A percentile compares a stretch with the other conserved stretches of the same genome.
Conservation (phyloP, 2,329 filamentous ascomycete species). For the Penicillium sp. region DNA sequence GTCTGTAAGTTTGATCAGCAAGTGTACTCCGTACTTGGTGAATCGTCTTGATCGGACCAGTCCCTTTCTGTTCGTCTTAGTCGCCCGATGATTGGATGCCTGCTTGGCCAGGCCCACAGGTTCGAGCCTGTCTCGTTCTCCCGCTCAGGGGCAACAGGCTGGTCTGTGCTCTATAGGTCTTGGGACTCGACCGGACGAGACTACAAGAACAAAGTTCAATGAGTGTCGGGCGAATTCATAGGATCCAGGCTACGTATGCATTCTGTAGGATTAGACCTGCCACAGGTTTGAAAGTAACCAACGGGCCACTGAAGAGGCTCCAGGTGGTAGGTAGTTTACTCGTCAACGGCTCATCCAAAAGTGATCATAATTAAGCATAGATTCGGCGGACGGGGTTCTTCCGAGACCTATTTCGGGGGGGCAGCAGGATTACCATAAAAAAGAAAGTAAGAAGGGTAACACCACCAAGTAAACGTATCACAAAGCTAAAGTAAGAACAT, state of each 20-base stretch:
- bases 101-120: constrained; percentile 17
- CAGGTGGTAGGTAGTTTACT: background rate
- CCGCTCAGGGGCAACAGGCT: constrained; percentile 24
- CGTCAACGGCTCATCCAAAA: background rate
- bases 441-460: too few relatives aligned
- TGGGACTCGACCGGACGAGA: background rate
- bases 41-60: background rate
- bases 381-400: background rate
- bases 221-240: too few relatives aligned
- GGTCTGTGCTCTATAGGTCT: constrained; percentile 20
- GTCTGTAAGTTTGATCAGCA: background rate
- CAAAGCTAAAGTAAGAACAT: background rate
- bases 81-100: constrained; percentile 16
- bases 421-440: too few relatives aligned
- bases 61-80: background rate
- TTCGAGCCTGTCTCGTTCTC: constrained; percentile 20
- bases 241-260: background rate
- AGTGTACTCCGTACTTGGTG: background rate
- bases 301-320: background rate
- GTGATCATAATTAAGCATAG: background rate
- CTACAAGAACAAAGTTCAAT: background rate
- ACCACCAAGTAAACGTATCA: too few relatives aligned
- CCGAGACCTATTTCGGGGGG: background rate
- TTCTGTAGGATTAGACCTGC: background rate
- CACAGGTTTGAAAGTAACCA: background rate